Evolutionary conservation across 495 filamentous ascomycete genomes (phyloP), one percentile per base, ranked within the genome.

Genomic region (Lineolata rhizophorae): DNA sequence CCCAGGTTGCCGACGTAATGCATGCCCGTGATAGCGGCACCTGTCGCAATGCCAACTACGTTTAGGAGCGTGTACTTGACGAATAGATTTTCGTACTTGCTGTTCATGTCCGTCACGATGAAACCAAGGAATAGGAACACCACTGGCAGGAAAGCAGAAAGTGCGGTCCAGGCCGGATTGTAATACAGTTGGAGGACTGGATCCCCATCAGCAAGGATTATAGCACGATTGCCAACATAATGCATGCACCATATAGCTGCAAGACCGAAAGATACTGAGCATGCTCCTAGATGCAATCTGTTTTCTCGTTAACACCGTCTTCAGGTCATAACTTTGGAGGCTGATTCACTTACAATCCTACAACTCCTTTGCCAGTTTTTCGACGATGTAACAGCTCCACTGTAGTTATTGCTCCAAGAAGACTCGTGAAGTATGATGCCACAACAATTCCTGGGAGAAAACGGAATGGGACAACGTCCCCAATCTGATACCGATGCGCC

Each of bases 221-320:
- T 76, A 3, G 83, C 80, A 13, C 75, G 63, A 40, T 90, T 87
- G 18, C 78, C 80, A 38, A 91, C 72, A 42, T 71, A 91, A 46
- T 90, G 83, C 72, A 78, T 78, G 38, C 64, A 71, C 72, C 71
- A 78, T 35, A 85, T 82, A n/a, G 75, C 67, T 20, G 87, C 65
- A 0, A 75, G 76, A 1, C 80, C 82, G 73, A 91, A 81, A 4
- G 71, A 62, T 4, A 81, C 55, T 2, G 81, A 68, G 12, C 77
- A 72, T 18, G 64, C 69, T 2, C 70, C 45, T 1, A 90, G 61
- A 3, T 85, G 64, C 39, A 75, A 64, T 63, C 77, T 84, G 43
- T 14, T 30, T 20, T 9, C 9, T 6, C 10, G 15, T 5, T 32
- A 5, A 32, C 15, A 13, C 40, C 4, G 10, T 12, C 5, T 31